These are phyloP conservation scores for Haplosporangium sp. DNA, from an alignment of 371 early-diverging fungal species.

Conservation along the genomic window DNA sequence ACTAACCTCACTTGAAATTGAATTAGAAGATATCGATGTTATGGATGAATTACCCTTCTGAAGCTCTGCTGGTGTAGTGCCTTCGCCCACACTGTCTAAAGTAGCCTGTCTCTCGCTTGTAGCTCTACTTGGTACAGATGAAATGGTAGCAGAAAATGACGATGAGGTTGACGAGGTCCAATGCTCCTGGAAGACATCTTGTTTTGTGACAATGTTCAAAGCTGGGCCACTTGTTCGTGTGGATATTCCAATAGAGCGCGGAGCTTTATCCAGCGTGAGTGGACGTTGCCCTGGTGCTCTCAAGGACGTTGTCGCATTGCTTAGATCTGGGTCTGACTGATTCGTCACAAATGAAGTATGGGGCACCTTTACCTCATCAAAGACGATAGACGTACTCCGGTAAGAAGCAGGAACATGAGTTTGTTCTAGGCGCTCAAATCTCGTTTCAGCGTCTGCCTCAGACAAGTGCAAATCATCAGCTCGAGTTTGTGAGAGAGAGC, in stretches of 20 bases:
- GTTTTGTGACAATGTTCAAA: slow-evolving; percentile 33
- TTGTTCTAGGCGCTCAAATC: background rate
- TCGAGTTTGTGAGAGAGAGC: slow-evolving; percentile 19
- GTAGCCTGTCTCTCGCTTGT: slow-evolving; percentile 16
- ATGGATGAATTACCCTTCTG: slow-evolving; percentile 13
- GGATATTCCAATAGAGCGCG: slow-evolving; percentile 26
- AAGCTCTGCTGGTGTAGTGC: background rate
- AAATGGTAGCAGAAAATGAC: slow-evolving; percentile 19
- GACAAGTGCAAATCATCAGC: background rate
- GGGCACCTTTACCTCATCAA: background rate
- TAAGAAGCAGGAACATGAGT: slow-evolving; percentile 1
- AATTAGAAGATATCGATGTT: slow-evolving; percentile 21
- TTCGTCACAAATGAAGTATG: background rate
- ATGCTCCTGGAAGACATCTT: slow-evolving; percentile 46
- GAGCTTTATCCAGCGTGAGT: slow-evolving; percentile 7
- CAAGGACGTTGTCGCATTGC: background rate
- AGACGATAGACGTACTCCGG: slow-evolving; percentile 7
- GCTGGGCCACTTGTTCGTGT: slow-evolving; percentile 31
- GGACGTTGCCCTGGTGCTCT: background rate
- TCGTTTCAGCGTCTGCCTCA: background rate
- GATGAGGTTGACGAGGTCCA: slow-evolving; percentile 30
- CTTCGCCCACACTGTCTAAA: slow-evolving; percentile 8
- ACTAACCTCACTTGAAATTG: slow-evolving; percentile 15
- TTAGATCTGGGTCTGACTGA: background rate
- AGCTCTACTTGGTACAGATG: slow-evolving; percentile 12